Percentiles rank a stretch among this genome's conserved stretches.
Evolutionary conservation across 2,329 filamentous ascomycete species (phyloP).

Genomic region (Kalmusia sp.): DNA sequence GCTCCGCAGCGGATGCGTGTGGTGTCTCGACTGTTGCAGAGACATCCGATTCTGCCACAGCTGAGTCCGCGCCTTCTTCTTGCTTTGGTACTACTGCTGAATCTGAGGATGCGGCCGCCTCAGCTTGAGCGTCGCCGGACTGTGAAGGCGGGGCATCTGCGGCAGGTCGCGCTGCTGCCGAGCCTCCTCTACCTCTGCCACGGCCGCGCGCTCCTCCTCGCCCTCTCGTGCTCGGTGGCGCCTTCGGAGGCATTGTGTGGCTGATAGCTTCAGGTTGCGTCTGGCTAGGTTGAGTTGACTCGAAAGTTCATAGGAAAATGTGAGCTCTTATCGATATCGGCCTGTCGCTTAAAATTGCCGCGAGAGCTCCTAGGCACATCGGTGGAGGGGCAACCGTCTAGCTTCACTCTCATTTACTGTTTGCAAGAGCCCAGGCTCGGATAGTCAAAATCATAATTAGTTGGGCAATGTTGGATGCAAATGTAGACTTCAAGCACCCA

Average conservation of each 20-base stretch:
- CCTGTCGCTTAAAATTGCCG: constrained; percentile 7
- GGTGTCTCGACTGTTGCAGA: constrained; percentile 19
- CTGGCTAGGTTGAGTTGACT: neutral
- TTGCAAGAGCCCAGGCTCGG: too few relatives aligned
- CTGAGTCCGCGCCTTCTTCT: constrained; percentile 25
- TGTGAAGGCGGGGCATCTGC: constrained; percentile 20
- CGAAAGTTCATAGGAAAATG: constrained; percentile 5
- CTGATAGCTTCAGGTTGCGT: constrained; percentile 4
- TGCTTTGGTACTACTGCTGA: constrained; percentile 24
- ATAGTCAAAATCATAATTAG: too few relatives aligned
- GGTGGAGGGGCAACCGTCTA: constrained; percentile 4
- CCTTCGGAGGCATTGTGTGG: constrained; percentile 40
- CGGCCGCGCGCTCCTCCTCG: constrained; percentile 29
- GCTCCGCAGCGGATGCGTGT: constrained; percentile 15
- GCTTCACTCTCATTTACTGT: too few relatives aligned
- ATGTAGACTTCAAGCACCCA: neutral
- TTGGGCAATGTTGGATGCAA: neutral
- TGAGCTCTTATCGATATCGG: constrained; percentile 40
- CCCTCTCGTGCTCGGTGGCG: constrained; percentile 24
- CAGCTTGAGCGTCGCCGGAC: constrained; percentile 16
- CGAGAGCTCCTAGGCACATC: constrained; percentile 36
- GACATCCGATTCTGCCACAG: constrained; percentile 14
- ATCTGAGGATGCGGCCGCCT: constrained; percentile 12
- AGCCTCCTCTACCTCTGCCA: constrained; percentile 28
- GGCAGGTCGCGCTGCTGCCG: constrained; percentile 17